Evolutionary conservation across 306 rosid species (phyloP).

Genomic region (Acacia confusa): DNA sequence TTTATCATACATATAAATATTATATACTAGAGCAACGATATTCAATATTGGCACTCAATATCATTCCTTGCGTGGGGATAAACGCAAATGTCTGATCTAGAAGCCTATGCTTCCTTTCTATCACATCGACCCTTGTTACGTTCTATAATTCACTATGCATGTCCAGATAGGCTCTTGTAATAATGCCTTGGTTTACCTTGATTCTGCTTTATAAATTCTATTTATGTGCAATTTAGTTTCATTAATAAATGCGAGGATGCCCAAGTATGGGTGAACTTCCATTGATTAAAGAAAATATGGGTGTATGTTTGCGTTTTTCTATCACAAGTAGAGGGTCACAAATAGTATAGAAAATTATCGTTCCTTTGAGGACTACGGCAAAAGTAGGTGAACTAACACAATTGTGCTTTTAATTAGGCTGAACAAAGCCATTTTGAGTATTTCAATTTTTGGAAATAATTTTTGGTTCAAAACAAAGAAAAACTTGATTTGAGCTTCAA

Average conservation of each 20-base stretch:
- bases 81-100: background rate
- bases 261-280: background rate
- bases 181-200: background rate
- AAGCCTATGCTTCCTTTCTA: background rate
- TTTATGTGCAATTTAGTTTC: background rate
- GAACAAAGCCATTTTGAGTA: too few relatives aligned
- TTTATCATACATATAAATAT: background rate
- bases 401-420: too few relatives aligned
- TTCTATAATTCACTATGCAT: too few relatives aligned
- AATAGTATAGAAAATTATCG: too few relatives aligned
- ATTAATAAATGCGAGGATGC: background rate
- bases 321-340: too few relatives aligned
- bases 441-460: too few relatives aligned
- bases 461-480: too few relatives aligned
- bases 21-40: background rate
- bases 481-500: too few relatives aligned
- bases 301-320: too few relatives aligned
- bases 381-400: too few relatives aligned
- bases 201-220: background rate
- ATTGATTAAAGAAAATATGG: too few relatives aligned
- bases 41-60: conserved; percentile 18
- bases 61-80: conserved; percentile 4
- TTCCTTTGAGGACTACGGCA: too few relatives aligned
- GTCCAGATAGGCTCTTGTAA: background rate
- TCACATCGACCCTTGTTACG: background rate